Percentiles rank a stretch among this genome's conserved stretches.
phyloP scores from a whole-genome alignment of 2,329 filamentous ascomycete species.

The Dactylellina cionopaga region DNA sequence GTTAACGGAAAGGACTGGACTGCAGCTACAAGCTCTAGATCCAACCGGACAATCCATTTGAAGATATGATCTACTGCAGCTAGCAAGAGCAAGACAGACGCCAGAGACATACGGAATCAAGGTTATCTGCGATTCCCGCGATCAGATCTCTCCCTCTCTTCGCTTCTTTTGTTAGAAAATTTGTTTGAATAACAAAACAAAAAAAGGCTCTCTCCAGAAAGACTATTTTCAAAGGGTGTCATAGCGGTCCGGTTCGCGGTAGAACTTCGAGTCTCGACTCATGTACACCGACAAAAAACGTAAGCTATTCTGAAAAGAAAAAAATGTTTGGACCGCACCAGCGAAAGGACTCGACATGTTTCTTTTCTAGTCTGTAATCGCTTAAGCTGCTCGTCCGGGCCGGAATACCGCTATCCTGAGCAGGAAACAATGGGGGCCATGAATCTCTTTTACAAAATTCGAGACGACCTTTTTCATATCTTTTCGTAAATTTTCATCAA shows the following conservation, averaged over 20 bases:
- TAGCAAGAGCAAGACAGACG: too few relatives aligned
- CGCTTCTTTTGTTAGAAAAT: not conserved
- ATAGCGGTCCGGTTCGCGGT: constrained; percentile 25
- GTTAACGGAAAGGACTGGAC: too few relatives aligned
- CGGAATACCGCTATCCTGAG: constrained; percentile 37
- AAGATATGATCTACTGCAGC: too few relatives aligned
- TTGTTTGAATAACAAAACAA: too few relatives aligned
- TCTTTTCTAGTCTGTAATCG: constrained; percentile 3
- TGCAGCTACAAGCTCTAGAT: too few relatives aligned
- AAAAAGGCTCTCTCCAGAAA: too few relatives aligned
- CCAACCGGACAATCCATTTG: too few relatives aligned
- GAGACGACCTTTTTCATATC: constrained; percentile 8
- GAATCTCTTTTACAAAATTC: not conserved
- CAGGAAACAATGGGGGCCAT: not conserved
- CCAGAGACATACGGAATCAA: not conserved
- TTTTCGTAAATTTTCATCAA: constrained; percentile 7
- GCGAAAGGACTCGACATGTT: too few relatives aligned
- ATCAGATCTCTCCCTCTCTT: not conserved
- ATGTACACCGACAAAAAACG: too few relatives aligned
- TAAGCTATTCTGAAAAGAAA: too few relatives aligned
- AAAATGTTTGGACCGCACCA: too few relatives aligned
- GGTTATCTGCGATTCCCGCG: constrained; percentile 7
- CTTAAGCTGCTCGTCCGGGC: constrained; percentile 41
- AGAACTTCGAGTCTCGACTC: not conserved
- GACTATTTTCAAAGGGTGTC: too few relatives aligned